phyloP scores from a whole-genome alignment of 2,329 filamentous ascomycete species.

The Sordariomycetes sp. region DNA sequence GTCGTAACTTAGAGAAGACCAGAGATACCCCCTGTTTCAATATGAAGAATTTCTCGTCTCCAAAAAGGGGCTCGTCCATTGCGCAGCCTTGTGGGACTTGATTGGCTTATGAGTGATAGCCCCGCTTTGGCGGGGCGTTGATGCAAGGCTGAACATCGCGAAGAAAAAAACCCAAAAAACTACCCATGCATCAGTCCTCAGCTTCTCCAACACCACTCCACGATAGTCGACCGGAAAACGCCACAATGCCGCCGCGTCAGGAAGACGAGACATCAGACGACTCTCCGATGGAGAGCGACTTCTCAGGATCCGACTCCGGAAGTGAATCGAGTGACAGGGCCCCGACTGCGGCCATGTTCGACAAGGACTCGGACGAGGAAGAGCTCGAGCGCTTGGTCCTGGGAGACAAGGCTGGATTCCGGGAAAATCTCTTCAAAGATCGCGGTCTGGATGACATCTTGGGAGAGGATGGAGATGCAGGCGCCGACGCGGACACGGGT shows the following conservation, averaged over 20 bases:
- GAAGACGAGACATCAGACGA: conserved; percentile 16
- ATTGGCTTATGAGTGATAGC: background rate
- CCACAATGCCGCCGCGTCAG: conserved; percentile 20
- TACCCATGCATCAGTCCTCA: background rate
- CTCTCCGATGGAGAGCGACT: conserved; percentile 15
- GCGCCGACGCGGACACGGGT: conserved; percentile 35
- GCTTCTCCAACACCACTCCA: background rate
- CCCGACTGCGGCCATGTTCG: conserved; percentile 20
- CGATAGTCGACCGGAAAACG: conserved; percentile 2
- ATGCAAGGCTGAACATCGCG: conserved; percentile 16
- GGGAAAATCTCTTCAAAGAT: conserved; percentile 57
- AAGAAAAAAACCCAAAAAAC: conserved; percentile 4
- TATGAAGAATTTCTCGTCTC: background rate
- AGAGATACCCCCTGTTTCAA: background rate
- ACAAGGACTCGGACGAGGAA: conserved; percentile 75
- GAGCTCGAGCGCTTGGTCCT: conserved; percentile 85
- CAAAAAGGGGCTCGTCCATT: conserved; percentile 5
- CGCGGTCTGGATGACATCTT: conserved; percentile 34
- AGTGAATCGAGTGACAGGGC: conserved; percentile 12
- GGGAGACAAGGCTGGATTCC: conserved; percentile 77
- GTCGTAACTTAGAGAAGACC: conserved; percentile 3
- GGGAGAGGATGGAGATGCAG: conserved; percentile 36
- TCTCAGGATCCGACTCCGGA: conserved; percentile 18
- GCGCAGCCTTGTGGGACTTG: conserved; percentile 9
- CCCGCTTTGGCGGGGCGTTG: conserved; percentile 6